A percentile compares a stretch with the other conserved stretches of the same genome.
Conservation (phyloP, 306 rosid species). For the Begonia loranthoides region DNA sequence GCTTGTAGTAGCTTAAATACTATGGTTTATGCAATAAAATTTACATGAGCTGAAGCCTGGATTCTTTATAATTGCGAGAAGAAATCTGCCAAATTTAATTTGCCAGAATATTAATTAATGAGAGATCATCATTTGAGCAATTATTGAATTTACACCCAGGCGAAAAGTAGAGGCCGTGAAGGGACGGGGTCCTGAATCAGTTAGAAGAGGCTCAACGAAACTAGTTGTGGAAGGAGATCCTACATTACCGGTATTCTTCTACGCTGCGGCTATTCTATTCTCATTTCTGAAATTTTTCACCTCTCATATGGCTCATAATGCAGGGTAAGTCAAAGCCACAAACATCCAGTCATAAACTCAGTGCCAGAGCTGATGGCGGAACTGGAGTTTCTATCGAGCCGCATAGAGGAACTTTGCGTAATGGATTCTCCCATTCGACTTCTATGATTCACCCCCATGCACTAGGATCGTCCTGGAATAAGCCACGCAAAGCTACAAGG, state of each 20-base stretch:
- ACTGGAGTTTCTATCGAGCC: slow-evolving; percentile 25
- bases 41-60: no score
- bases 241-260: slow-evolving; percentile 1
- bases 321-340: slow-evolving; percentile 42
- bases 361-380: slow-evolving; percentile 24
- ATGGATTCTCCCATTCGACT: slow-evolving; percentile 25
- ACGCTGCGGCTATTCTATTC: slow-evolving; percentile 30
- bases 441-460: slow-evolving; percentile 21
- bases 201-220: slow-evolving; percentile 26
- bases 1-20: no score
- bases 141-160: slow-evolving; percentile 24
- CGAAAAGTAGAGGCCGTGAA: slow-evolving; percentile 33
- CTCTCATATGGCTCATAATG: neutral
- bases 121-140: neutral
- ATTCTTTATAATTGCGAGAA: no score
- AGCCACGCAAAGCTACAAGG: slow-evolving; percentile 19
- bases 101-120: neutral
- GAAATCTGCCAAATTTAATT: neutral
- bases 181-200: slow-evolving; percentile 48
- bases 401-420: slow-evolving; percentile 13
- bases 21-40: no score
- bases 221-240: slow-evolving; percentile 9
- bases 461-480: slow-evolving; percentile 23
- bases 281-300: neutral
- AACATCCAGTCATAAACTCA: slow-evolving; percentile 19